phyloP scores from a whole-genome alignment of 2,329 filamentous ascomycete genomes.

The Sporothrix curviconia region DNA sequence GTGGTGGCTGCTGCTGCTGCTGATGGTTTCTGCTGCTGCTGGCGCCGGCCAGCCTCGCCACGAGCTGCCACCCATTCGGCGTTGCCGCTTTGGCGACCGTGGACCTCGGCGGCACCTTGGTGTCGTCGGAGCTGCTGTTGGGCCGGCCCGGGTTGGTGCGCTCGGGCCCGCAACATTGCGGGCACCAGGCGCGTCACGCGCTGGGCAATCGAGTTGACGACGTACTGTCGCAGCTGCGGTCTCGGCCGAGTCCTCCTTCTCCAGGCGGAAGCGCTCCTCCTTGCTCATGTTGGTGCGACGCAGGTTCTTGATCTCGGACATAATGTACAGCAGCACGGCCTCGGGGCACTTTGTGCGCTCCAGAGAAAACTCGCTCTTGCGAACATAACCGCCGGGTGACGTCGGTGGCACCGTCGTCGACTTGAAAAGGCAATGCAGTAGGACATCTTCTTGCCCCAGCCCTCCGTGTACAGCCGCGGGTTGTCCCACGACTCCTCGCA shows the following conservation, averaged over 20 bases:
- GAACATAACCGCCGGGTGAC: conserved; percentile 62
- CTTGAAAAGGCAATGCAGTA: conserved; percentile 97
- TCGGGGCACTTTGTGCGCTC: conserved; percentile 77
- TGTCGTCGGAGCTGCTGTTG: conserved; percentile 40
- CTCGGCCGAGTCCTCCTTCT: conserved; percentile 75
- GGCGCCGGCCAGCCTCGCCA: conserved; percentile 27
- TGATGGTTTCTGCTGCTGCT: conserved; percentile 20
- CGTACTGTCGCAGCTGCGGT: conserved; percentile 65
- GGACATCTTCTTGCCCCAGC: conserved; percentile 93
- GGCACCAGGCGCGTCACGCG: conserved; percentile 64
- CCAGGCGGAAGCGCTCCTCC: conserved; percentile 71
- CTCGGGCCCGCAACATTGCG: conserved; percentile 26
- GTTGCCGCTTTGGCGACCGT: conserved; percentile 34
- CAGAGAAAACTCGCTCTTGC: conserved; percentile 64
- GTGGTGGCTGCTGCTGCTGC: conserved; percentile 17
- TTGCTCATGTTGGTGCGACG: conserved; percentile 80
- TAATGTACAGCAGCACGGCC: conserved; percentile 82
- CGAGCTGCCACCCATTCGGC: conserved; percentile 32
- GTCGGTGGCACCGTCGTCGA: conserved; percentile 67
- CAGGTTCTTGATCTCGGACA: conserved; percentile 82
- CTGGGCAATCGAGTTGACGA: conserved; percentile 66
- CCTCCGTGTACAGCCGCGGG: conserved; percentile 83
- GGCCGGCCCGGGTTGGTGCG: conserved; percentile 20
- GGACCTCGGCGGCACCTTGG: conserved; percentile 55
- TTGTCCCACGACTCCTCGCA: conserved; percentile 96